Conservation (phyloP, 805 yeast species). For the Candida orba region DNA sequence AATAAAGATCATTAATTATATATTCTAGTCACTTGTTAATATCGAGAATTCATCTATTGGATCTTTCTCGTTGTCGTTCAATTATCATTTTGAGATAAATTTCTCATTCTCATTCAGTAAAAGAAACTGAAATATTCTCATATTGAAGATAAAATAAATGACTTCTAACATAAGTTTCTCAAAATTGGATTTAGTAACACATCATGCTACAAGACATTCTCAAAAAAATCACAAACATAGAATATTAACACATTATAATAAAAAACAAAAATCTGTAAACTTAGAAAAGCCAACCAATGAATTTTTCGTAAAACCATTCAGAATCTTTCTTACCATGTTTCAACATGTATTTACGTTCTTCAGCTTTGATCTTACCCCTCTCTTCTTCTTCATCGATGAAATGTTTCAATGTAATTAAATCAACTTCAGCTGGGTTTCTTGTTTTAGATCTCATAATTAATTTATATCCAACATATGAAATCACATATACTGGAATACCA, state of each 20-base stretch:
- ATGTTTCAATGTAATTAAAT: slow-evolving; percentile 43
- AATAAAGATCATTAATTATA: no score
- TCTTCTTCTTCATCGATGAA: slow-evolving; percentile 28
- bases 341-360: slow-evolving; percentile 19
- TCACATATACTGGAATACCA: slow-evolving; percentile 60
- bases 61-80: no score
- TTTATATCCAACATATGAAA: slow-evolving; percentile 68
- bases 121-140: no score
- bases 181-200: no score
- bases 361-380: slow-evolving; percentile 18
- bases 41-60: no score
- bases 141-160: no score
- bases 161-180: no score
- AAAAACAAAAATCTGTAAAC: no score
- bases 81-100: no score
- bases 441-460: slow-evolving; percentile 40
- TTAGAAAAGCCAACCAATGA: slow-evolving; percentile 27
- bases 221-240: not conserved
- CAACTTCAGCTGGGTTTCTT: slow-evolving; percentile 49
- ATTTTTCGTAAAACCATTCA: slow-evolving; percentile 38
- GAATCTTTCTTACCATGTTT: slow-evolving; percentile 24
- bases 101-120: no score
- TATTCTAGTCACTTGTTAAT: no score
- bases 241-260: not conserved
- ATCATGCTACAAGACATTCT: no score